These are phyloP conservation scores for Penicillium sp. DNA, from an alignment of 2,329 filamentous ascomycete genomes.

Conservation along the genomic window DNA sequence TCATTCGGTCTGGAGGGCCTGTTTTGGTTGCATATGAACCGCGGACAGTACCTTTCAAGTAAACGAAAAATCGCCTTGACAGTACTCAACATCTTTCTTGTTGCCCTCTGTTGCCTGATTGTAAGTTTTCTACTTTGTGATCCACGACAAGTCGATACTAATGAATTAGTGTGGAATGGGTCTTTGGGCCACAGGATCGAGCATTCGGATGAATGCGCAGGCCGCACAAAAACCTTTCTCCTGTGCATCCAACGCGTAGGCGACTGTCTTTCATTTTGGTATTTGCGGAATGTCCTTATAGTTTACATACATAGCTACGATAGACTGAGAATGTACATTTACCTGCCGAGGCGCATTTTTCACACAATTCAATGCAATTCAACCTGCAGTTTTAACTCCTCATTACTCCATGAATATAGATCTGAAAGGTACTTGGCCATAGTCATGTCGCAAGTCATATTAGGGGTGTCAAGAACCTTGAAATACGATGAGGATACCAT, in stretches of 20 bases:
- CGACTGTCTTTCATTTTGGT: not conserved
- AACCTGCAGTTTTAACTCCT: not conserved
- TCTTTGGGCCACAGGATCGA: conserved; percentile 23
- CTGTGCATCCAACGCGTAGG: not conserved
- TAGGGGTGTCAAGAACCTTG: too few species aligned
- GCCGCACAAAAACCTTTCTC: not conserved
- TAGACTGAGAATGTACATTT: not conserved
- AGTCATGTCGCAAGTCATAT: too few species aligned
- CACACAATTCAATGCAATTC: not conserved
- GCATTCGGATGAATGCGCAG: not conserved
- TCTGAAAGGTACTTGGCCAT: too few species aligned
- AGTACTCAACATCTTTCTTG: not conserved
- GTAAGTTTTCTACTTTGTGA: not conserved
- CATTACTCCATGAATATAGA: too few species aligned
- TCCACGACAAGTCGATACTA: not conserved
- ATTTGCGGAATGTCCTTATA: not conserved
- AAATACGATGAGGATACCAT: too few species aligned
- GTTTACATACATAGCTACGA: not conserved
- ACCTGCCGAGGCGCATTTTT: not conserved
- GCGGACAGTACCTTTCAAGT: conserved; percentile 24
- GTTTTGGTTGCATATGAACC: conserved; percentile 38
- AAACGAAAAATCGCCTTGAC: conserved; percentile 1
- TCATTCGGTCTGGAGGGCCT: conserved; percentile 12
- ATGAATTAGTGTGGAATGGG: conserved; percentile 23
- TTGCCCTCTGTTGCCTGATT: not conserved